A percentile compares a stretch with the other conserved stretches of the same genome.
Conservation (phyloP, 805 yeast species). For the Isabelozyma heimii region DNA sequence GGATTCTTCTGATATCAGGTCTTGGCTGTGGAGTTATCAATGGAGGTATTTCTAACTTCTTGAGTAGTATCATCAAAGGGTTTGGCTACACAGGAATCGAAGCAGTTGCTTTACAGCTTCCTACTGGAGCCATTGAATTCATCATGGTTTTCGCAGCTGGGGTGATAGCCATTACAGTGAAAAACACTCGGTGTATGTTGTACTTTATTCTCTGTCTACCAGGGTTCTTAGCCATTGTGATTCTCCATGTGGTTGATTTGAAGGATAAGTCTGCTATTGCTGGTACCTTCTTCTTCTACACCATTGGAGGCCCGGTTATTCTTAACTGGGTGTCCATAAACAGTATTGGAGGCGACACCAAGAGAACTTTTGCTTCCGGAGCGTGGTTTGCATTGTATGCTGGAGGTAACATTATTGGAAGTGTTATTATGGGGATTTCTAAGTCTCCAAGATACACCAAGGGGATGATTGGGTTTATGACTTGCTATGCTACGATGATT, state of each 20-base stretch:
- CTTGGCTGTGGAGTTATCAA: slow-evolving; percentile 22
- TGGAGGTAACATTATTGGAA: slow-evolving; percentile 6
- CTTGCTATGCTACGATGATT: slow-evolving; percentile 19
- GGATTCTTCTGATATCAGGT: slow-evolving; percentile 19
- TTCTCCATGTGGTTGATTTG: not conserved
- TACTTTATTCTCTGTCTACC: not conserved
- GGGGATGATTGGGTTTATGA: slow-evolving; percentile 21
- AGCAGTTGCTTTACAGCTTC: slow-evolving; percentile 12
- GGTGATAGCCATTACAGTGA: slow-evolving; percentile 3
- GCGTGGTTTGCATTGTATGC: slow-evolving; percentile 7
- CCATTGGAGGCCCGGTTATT: slow-evolving; percentile 1
- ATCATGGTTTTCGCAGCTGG: not conserved
- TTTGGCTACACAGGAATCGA: slow-evolving; percentile 22
- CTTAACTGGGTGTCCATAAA: not conserved
- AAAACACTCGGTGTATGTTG: not conserved
- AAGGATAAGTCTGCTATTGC: not conserved
- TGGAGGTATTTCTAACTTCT: slow-evolving; percentile 11
- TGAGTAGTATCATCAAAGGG: slow-evolving; percentile 15
- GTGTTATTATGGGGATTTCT: not conserved
- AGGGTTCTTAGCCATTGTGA: not conserved
- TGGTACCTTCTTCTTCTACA: slow-evolving; percentile 1
- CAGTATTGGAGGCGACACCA: slow-evolving; percentile 6
- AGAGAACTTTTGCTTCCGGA: slow-evolving; percentile 5
- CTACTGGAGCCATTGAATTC: slow-evolving; percentile 8
- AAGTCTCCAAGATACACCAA: slow-evolving; percentile 2